Base-by-base conservation (phyloP, 306 rosid species). In the Cicer cuneatum region DNA sequence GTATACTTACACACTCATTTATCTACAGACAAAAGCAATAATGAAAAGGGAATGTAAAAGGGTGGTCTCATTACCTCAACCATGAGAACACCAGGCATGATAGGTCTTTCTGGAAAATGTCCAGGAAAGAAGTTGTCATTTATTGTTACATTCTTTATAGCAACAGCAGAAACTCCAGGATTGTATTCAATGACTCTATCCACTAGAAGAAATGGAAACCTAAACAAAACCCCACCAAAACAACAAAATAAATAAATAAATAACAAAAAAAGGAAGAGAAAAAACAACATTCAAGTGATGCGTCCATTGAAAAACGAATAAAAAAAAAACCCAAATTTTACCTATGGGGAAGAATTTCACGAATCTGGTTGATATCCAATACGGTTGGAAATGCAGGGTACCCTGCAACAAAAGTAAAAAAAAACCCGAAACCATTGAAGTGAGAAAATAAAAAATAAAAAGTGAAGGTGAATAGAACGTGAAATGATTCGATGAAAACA, bases 121-220 rank as follows among this genome's bases (percentile, higher is more conserved):
- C 99, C 99, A n/a, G 96, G 93, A 77, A 94, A 94, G 75, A 90
- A 94, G 79, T 89, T 90, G 52, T 94, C 99, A 80, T 92, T 94
- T 21, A 94, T 94, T 0, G 97, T 92, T 5, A 87, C 88, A 59
- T 87, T 87, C 88, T 87, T 87, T 24, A 87, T 87, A 14, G 73
- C 90, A 10, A 87, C 90, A 4, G 85, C 86, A 64, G 86, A 87
- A 60, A 84, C 85, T 43, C 90, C 90, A 7, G 90, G 90, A 11
- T 79, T 87, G 82, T 84, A 87, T 43, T 87, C 90, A 79, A 87
- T 82, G 80, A 87, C 96, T 89, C 96, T 92, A 85, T 94, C 97
- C 53, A 92, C 99, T 39, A 94, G 78, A 73, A 94, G 97, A 84
- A 94, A 91, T 19, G 97, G 99, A 80, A 91, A 94, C 88, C 98